phyloP scores from a whole-genome alignment of 768 basidiomycete species.

The Sutorius australiensis region DNA sequence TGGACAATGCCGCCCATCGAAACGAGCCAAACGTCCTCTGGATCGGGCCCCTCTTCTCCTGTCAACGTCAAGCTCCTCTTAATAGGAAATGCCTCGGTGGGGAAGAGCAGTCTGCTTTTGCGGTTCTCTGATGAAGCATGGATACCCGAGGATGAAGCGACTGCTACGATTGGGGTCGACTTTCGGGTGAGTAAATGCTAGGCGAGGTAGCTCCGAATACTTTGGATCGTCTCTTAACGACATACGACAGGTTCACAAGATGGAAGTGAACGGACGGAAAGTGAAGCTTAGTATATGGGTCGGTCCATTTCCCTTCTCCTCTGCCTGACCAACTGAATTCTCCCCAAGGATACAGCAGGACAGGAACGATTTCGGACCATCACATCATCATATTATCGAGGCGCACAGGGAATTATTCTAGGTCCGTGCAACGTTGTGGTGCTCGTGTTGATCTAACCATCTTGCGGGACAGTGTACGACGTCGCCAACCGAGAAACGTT shows the following conservation, averaged over 20 bases:
- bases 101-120: slow-evolving; percentile 85
- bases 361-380: slow-evolving; percentile 97
- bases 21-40: slow-evolving; percentile 22
- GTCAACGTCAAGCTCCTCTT: slow-evolving; percentile 81
- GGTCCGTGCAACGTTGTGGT: slow-evolving; percentile 35
- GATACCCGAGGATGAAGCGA: slow-evolving; percentile 86
- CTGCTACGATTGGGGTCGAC: slow-evolving; percentile 82
- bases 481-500: slow-evolving; percentile 90
- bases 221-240: neutral
- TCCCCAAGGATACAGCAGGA: slow-evolving; percentile 80
- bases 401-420: slow-evolving; percentile 79
- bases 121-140: slow-evolving; percentile 98
- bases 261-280: slow-evolving; percentile 77
- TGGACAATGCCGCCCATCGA: slow-evolving; percentile 20
- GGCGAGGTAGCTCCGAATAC: no score
- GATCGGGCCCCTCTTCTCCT: slow-evolving; percentile 24
- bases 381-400: slow-evolving; percentile 92
- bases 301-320: slow-evolving; percentile 26
- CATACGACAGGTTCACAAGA: slow-evolving; percentile 71
- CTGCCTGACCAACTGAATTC: neutral
- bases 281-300: slow-evolving; percentile 98
- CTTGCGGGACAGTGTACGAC: slow-evolving; percentile 74
- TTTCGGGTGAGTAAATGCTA: slow-evolving; percentile 59
- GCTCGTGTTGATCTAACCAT: neutral
- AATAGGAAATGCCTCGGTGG: slow-evolving; percentile 87